phyloP scores from a whole-genome alignment of 345 rosid species.

The Brassica cretica region DNA sequence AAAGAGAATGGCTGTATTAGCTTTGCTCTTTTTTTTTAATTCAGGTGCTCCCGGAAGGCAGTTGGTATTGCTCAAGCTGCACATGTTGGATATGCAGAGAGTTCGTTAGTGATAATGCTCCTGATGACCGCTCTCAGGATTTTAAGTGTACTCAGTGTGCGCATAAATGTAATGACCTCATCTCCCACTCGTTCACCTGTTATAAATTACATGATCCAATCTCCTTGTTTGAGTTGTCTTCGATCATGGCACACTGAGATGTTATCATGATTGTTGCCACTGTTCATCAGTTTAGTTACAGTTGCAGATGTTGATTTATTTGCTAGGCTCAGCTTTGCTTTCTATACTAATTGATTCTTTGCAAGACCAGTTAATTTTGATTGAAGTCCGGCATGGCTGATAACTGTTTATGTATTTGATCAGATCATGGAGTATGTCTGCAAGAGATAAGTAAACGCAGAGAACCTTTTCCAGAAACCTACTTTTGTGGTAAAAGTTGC shows the following conservation, averaged over 20 bases:
- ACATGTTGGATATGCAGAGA: slow-evolving; percentile 75
- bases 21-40: slow-evolving; percentile 15
- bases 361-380: slow-evolving; percentile 1
- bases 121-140: slow-evolving; percentile 44
- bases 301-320: slow-evolving; percentile 17
- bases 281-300: background rate
- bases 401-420: slow-evolving; percentile 30
- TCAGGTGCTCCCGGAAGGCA: slow-evolving; percentile 90
- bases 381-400: slow-evolving; percentile 24
- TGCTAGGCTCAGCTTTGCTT: slow-evolving; percentile 14
- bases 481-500: slow-evolving; percentile 73
- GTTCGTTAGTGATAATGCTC: slow-evolving; percentile 60
- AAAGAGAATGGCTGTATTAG: slow-evolving; percentile 17
- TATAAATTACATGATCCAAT: slow-evolving; percentile 9
- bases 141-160: slow-evolving; percentile 84
- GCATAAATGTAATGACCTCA: slow-evolving; percentile 66
- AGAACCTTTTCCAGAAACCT: slow-evolving; percentile 50
- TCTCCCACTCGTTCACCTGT: slow-evolving; percentile 4
- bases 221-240: slow-evolving; percentile 15
- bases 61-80: slow-evolving; percentile 94
- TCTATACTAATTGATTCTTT: slow-evolving; percentile 11
- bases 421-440: slow-evolving; percentile 80
- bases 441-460: slow-evolving; percentile 38
- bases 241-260: background rate
- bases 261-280: slow-evolving; percentile 10